Percentiles rank a stretch among this genome's conserved stretches.
phyloP scores from a whole-genome alignment of 441 rosid genomes.

The Eutrema salsugineum region DNA sequence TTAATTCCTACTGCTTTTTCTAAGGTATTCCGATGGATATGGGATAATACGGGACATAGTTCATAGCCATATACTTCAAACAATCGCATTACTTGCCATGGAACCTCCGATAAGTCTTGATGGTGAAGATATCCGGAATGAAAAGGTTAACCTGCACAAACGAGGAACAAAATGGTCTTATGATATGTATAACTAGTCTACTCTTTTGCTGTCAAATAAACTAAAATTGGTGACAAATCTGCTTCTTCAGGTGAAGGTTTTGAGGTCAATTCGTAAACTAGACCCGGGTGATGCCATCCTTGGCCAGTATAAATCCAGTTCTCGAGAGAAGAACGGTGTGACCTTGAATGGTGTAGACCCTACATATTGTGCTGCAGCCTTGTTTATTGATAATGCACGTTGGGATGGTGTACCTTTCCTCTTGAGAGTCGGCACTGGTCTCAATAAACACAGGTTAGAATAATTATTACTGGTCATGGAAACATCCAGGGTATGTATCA shows the following conservation, averaged over 20 bases:
- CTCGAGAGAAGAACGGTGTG: slow-evolving; percentile 40
- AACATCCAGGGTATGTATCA: background rate
- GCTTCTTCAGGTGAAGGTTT: slow-evolving; percentile 64
- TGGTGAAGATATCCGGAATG: slow-evolving; percentile 85
- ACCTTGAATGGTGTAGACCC: slow-evolving; percentile 48
- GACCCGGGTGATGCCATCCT: slow-evolving; percentile 61
- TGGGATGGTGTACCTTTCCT: slow-evolving; percentile 93
- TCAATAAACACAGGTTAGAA: slow-evolving; percentile 65
- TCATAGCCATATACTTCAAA: slow-evolving; percentile 80
- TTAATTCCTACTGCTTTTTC: background rate
- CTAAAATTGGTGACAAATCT: slow-evolving; percentile 3
- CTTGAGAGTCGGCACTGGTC: slow-evolving; percentile 73
- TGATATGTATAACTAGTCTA: background rate
- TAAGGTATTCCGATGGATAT: slow-evolving; percentile 80
- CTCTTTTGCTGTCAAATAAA: background rate
- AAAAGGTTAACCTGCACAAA: slow-evolving; percentile 46
- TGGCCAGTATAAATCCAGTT: slow-evolving; percentile 67
- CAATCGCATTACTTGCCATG: slow-evolving; percentile 80
- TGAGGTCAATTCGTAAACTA: slow-evolving; percentile 58
- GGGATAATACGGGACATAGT: slow-evolving; percentile 77
- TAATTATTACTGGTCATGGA: background rate
- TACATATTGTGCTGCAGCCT: slow-evolving; percentile 68
- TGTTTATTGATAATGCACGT: slow-evolving; percentile 77
- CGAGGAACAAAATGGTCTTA: background rate
- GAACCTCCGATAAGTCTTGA: slow-evolving; percentile 81